Evolutionary conservation across 371 early-diverging fungal species (phyloP), one percentile per base, ranked within the genome.

Genomic region (Phascolomyces articulosus): DNA sequence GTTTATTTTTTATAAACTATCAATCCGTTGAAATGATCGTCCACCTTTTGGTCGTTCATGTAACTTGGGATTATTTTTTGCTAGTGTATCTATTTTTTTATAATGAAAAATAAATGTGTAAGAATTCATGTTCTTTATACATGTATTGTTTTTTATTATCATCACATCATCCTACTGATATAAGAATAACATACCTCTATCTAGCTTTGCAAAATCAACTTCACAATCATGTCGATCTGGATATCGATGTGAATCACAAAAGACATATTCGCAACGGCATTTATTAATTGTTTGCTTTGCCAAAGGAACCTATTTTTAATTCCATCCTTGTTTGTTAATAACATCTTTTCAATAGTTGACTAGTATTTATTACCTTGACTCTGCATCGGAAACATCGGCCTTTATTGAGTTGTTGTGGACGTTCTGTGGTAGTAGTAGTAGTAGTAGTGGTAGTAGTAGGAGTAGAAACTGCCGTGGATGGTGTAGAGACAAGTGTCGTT

Each of bases 281-380:
- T 87, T 90, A 80, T 92, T 92, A 59, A 85, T 87, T 9, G 89
- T 85, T 78, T 93, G 93, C 76, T 93, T 93, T 57, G 89, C 91
- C 48, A 92, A 78, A 49, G 91, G 91, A 40, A 93, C 82, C 85
- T 87, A 66, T 44, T 44, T 44, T n/a, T n/a, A n/a, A 7, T 3
- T 44, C 4, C n/a, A 18, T 18, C 16, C 16, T 44, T 2, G 16
- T 38, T 15, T 15, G 6, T 44, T n/a, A 44, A 16, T 44, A 13
- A 38, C 16, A 2, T 27, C 11, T 24, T 26, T 24, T 41, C 18
- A 29, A 34, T 63, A 16, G 16, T 20, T 34, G 31, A 31, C 10
- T 31, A 6, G 6, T 31, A 6, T 31, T 6, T 31, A 34, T n/a
- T 74, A 85, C 89, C 78, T 90, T 92, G 38, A 82, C 81, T 69